Evolutionary conservation across 768 basidiomycete species (phyloP).

Genomic region (Inosperma sp.): DNA sequence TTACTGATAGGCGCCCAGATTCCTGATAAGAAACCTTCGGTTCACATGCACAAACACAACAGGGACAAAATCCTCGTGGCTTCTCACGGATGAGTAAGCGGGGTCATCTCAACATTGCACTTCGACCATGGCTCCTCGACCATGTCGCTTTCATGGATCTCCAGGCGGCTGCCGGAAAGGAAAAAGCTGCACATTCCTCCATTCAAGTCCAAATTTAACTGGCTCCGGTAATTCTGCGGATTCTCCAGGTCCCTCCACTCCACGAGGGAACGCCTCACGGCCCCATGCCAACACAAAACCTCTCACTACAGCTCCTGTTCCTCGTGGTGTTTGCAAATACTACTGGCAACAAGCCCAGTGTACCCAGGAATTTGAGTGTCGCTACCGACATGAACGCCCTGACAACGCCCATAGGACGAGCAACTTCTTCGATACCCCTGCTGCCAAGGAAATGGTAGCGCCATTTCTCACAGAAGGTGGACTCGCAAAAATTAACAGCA

Average conservation of each 20-base stretch:
- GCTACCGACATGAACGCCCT: constrained; percentile 33
- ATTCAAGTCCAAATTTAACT: neutral
- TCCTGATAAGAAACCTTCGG: too few relatives aligned
- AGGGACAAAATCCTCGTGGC: too few relatives aligned
- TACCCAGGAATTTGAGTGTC: constrained; percentile 43
- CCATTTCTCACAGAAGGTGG: constrained; percentile 44
- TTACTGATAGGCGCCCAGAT: too few relatives aligned
- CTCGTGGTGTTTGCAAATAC: constrained; percentile 38
- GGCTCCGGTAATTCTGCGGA: neutral
- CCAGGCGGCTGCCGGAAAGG: constrained; percentile 44
- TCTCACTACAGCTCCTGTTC: constrained; percentile 8
- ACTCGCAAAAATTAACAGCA: constrained; percentile 40
- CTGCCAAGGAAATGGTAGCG: constrained; percentile 25
- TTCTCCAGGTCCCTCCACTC: neutral
- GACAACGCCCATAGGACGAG: constrained; percentile 6
- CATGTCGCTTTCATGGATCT: constrained; percentile 15
- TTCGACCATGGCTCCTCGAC: constrained; percentile 8
- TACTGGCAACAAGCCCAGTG: constrained; percentile 49
- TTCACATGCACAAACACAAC: too few relatives aligned
- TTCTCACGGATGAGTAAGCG: too few relatives aligned
- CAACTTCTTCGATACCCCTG: constrained; percentile 15
- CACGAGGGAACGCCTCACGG: neutral
- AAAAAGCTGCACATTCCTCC: constrained; percentile 34
- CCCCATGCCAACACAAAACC: too few relatives aligned
- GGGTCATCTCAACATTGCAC: neutral